Percentiles rank a stretch among this genome's conserved stretches.
Evolutionary conservation across 352 stramenopile species (phyloP).

Genomic region (Achlya hypogyna): DNA sequence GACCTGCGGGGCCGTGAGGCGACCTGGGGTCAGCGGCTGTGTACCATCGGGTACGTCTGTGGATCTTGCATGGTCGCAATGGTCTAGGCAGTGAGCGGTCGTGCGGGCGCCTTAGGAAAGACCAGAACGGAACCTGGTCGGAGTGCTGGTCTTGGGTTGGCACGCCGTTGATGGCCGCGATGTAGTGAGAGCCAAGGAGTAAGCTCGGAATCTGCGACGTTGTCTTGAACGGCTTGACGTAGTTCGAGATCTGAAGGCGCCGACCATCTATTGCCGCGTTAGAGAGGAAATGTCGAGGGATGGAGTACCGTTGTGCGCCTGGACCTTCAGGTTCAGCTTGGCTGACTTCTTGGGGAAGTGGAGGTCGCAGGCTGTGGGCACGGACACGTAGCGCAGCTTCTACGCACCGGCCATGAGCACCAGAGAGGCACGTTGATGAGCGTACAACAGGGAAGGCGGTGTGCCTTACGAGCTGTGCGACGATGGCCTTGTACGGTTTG

Average conservation of each 20-base stretch:
- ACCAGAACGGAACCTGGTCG: not conserved
- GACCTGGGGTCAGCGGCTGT: not conserved
- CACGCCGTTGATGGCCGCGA: constrained; percentile 2
- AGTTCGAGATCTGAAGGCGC: not conserved
- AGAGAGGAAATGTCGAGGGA: not conserved
- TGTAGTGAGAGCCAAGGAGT: constrained; percentile 1
- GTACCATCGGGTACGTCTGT: not conserved
- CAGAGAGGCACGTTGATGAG: not conserved
- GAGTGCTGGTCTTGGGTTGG: not conserved
- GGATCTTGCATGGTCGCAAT: not conserved
- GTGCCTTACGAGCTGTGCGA: not conserved
- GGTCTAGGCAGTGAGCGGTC: not conserved
- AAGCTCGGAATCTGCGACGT: not conserved
- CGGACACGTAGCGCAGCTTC: not conserved
- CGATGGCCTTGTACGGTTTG: not conserved
- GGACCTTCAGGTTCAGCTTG: constrained; percentile 10
- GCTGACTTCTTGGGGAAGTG: not conserved
- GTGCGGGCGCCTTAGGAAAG: not conserved
- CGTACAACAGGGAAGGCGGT: not conserved
- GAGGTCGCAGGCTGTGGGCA: not conserved
- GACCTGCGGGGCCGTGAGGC: not conserved
- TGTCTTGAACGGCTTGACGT: not conserved
- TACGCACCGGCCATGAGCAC: not conserved
- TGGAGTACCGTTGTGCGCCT: not conserved
- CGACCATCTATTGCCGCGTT: not conserved